Percentiles rank a stretch among this genome's conserved stretches.
Conservation (phyloP, 768 basidiomycete species). For the Xerocomellus amylosporus region DNA sequence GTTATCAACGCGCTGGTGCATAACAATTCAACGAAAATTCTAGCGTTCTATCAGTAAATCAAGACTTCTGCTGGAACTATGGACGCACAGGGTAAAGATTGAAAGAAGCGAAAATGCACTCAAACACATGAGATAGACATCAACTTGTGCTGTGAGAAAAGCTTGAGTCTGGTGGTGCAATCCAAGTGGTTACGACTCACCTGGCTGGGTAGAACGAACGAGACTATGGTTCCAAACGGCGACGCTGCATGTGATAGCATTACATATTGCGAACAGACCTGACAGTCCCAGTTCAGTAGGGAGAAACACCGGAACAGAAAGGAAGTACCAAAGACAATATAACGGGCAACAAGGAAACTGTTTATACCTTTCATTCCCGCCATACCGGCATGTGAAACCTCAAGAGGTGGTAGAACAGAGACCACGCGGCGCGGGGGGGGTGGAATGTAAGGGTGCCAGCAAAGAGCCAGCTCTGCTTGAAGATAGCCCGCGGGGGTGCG, state of each 20-base stretch:
- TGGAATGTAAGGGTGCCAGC: conserved; percentile 8
- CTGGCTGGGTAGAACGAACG: conserved; percentile 34
- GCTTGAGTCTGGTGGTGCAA: conserved; percentile 9
- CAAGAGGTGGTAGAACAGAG: conserved; percentile 11
- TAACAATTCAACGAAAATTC: conserved; percentile 58
- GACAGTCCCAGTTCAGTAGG: neutral
- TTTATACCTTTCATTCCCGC: conserved; percentile 38
- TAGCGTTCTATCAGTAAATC: conserved; percentile 20
- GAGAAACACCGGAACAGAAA: neutral
- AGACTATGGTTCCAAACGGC: conserved; percentile 70
- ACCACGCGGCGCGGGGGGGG: conserved; percentile 35
- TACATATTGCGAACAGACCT: conserved; percentile 64
- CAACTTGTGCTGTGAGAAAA: conserved; percentile 42
- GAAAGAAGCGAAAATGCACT: conserved; percentile 57
- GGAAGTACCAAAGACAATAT: conserved; percentile 54
- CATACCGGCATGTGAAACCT: conserved; percentile 30
- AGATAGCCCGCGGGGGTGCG: conserved; percentile 2
- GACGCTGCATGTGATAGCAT: conserved; percentile 60
- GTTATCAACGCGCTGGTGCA: conserved; percentile 49
- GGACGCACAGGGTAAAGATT: conserved; percentile 57
- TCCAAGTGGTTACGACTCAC: conserved; percentile 35
- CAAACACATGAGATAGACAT: conserved; percentile 57
- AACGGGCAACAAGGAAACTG: conserved; percentile 51
- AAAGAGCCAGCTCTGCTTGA: conserved; percentile 31
- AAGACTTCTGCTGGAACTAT: neutral